phyloP scores from a whole-genome alignment of 2,329 filamentous ascomycete species.

The Fonsecaea pugnacius region DNA sequence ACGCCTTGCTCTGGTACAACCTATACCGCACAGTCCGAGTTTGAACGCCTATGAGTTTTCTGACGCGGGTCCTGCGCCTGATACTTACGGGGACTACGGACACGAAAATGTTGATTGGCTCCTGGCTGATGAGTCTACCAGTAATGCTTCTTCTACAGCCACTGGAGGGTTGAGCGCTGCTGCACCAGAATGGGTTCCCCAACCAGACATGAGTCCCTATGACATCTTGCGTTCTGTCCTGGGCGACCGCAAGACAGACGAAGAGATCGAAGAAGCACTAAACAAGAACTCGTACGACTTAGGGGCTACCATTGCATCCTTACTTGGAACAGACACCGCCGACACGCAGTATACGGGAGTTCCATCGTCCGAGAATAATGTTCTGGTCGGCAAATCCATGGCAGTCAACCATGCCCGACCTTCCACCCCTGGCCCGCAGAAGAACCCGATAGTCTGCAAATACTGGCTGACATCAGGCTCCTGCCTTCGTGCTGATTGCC shows the following conservation, averaged over 20 bases:
- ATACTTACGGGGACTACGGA: constrained; percentile 88
- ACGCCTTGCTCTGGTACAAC: constrained; percentile 84
- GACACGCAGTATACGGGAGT: constrained; percentile 48
- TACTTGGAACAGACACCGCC: constrained; percentile 67
- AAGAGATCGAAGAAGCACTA: constrained; percentile 91
- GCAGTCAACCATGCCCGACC: constrained; percentile 72
- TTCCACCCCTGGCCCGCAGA: constrained; percentile 75
- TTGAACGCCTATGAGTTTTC: constrained; percentile 95
- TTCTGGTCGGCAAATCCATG: constrained; percentile 90
- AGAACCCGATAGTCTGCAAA: constrained; percentile 90
- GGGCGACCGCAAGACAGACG: constrained; percentile 83
- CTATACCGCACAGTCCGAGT: constrained; percentile 92
- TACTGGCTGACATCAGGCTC: constrained; percentile 96
- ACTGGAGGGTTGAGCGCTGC: constrained; percentile 71
- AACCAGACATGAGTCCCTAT: constrained; percentile 93
- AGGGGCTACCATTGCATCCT: constrained; percentile 83
- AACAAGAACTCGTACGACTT: constrained; percentile 90
- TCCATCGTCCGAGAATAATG: constrained; percentile 63
- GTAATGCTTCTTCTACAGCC: constrained; percentile 77
- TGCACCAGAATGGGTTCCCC: constrained; percentile 78
- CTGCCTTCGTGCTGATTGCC: constrained; percentile 91
- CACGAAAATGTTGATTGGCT: constrained; percentile 97
- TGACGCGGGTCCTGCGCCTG: constrained; percentile 76
- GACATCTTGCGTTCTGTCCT: constrained; percentile 96
- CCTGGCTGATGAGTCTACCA: constrained; percentile 81